Percentiles rank a stretch among this genome's conserved stretches.
Evolutionary conservation across 208 protist genomes (phyloP).

Genomic region (Trypanosoma brucei): DNA sequence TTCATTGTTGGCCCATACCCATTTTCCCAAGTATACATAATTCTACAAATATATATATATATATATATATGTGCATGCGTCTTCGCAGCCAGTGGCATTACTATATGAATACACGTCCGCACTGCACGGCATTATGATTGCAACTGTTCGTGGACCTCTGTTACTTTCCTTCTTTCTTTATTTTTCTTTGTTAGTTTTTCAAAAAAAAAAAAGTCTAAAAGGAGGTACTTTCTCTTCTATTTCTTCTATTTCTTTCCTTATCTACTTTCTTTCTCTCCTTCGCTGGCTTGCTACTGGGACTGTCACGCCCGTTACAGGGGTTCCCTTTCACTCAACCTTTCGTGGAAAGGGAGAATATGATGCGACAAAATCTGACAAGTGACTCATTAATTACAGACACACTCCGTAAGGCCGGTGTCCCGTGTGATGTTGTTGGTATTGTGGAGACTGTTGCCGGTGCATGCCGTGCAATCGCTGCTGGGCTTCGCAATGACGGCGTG

Average conservation of each 20-base stretch:
- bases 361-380: neutral
- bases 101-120: no score
- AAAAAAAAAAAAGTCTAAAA: neutral
- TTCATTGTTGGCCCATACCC: no score
- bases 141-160: neutral
- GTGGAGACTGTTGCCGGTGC: slow-evolving; percentile 15
- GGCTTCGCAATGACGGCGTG: slow-evolving; percentile 19
- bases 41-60: no score
- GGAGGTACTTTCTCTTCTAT: slow-evolving; percentile 6
- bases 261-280: slow-evolving; percentile 8
- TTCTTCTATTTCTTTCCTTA: slow-evolving; percentile 3
- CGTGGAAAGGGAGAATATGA: neutral
- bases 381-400: neutral
- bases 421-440: slow-evolving; percentile 1
- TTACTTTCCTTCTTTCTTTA: slow-evolving; percentile 8
- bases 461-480: slow-evolving; percentile 11
- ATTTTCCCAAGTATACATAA: no score
- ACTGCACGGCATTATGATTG: neutral
- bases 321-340: neutral
- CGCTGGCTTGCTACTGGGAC: neutral
- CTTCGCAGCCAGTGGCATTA: no score
- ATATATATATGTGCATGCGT: no score
- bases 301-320: neutral
- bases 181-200: neutral
- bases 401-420: neutral